Percentiles rank a stretch among this genome's conserved stretches.
phyloP scores from a whole-genome alignment of 495 filamentous ascomycete species.

The Lepidopterella palustris region DNA sequence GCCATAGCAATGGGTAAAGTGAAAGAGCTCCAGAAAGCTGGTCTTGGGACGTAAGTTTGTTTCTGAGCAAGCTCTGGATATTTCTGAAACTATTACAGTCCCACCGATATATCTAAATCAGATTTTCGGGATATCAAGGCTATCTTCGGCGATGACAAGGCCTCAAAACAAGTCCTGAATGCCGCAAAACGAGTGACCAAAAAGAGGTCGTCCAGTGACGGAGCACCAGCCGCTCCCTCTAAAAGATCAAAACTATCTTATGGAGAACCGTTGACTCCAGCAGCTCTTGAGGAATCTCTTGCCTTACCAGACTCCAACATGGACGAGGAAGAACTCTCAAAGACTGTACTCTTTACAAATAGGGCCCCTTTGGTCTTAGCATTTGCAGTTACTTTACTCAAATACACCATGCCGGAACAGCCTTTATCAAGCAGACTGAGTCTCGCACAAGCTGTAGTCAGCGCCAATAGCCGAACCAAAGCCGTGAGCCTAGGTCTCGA shows the following conservation, averaged over 20 bases:
- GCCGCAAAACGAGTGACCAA: slow-evolving; percentile 60
- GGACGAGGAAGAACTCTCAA: slow-evolving; percentile 53
- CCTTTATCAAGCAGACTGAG: slow-evolving; percentile 74
- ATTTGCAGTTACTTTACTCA: slow-evolving; percentile 65
- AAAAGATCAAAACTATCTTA: slow-evolving; percentile 40
- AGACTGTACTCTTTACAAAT: slow-evolving; percentile 62
- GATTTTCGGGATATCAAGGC: slow-evolving; percentile 48
- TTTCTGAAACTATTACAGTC: slow-evolving; percentile 13
- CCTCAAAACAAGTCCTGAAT: slow-evolving; percentile 56
- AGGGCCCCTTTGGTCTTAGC: slow-evolving; percentile 74
- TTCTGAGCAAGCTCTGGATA: too few species aligned
- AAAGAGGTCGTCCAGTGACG: slow-evolving; percentile 39
- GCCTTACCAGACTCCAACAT: slow-evolving; percentile 49
- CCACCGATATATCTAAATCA: slow-evolving; percentile 56
- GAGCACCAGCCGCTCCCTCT: slow-evolving; percentile 5
- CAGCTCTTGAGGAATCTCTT: slow-evolving; percentile 58
- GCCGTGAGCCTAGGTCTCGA: slow-evolving; percentile 68
- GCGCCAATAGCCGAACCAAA: slow-evolving; percentile 67
- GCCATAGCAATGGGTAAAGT: slow-evolving; percentile 62
- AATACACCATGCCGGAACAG: slow-evolving; percentile 76
- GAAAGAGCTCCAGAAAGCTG: slow-evolving; percentile 57
- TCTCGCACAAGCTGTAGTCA: slow-evolving; percentile 71
- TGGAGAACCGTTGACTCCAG: slow-evolving; percentile 47
- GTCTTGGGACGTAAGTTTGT: slow-evolving; percentile 40
- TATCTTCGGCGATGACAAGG: slow-evolving; percentile 63